phyloP scores from a whole-genome alignment of 2,329 filamentous ascomycete species.

The Cercospora zeina region DNA sequence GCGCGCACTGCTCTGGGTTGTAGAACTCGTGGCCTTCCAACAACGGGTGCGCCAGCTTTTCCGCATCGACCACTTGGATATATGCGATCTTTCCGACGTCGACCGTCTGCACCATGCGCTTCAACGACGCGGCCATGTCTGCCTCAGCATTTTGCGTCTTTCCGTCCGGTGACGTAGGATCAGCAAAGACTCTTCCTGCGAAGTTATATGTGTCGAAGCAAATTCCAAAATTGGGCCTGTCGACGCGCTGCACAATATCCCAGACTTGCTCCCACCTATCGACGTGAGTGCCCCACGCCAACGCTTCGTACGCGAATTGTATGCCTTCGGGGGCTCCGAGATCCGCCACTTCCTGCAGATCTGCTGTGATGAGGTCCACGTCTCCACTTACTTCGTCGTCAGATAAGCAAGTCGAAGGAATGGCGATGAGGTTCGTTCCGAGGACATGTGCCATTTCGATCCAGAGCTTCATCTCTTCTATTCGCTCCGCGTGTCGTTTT shows the following conservation, averaged over 20 bases:
- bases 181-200: constrained; percentile 68
- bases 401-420: constrained; percentile 70
- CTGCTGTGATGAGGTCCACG: constrained; percentile 58
- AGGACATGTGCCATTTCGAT: constrained; percentile 65
- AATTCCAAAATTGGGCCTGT: constrained; percentile 71
- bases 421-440: constrained; percentile 69
- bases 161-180: constrained; percentile 59
- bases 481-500: constrained; percentile 55
- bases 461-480: constrained; percentile 69
- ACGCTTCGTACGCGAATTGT: constrained; percentile 70
- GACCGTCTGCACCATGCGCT: constrained; percentile 55
- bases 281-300: constrained; percentile 70
- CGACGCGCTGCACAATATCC: constrained; percentile 65
- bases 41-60: constrained; percentile 61
- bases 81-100: constrained; percentile 70
- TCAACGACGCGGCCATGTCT: constrained; percentile 57
- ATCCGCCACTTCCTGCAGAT: constrained; percentile 66
- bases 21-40: constrained; percentile 59
- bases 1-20: constrained; percentile 57
- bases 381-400: constrained; percentile 54
- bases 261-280: constrained; percentile 72
- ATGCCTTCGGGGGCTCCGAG: constrained; percentile 62
- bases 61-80: constrained; percentile 74
- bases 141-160: constrained; percentile 57
- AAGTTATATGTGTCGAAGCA: constrained; percentile 81